Evolutionary conservation across 441 rosid species (phyloP), one percentile per base, ranked within the genome.

Genomic region (Gossypium davidsonii): DNA sequence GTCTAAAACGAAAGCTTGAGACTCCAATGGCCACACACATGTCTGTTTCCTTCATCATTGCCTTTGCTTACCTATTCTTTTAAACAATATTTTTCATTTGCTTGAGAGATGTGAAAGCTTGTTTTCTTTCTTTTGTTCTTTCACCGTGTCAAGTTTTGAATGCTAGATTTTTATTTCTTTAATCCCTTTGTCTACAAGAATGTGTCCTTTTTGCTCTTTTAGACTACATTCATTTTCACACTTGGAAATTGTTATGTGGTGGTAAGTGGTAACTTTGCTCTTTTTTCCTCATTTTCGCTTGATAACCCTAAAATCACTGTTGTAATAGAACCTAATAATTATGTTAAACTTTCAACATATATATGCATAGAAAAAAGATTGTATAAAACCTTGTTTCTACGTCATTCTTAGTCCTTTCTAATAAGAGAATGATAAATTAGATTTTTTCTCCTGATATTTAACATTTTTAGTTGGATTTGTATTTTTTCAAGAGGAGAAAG

Each of bases 321-420:
- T 25, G 39, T 14, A 12, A 12, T 26, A 1, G 39, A 59, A 11
- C 0, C 1, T 1, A 59, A 4, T 51, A 51, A 51, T 2, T 51
- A 12, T n/a, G 15, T 58, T 25, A 4, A n/a, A 58, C 39, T 7
- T 12, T 25, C 15, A 57, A 57, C 21, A 55, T 55, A 8, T 20
- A 21, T 20, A 11, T 23, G 25, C 10, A 37, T 37, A 7, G 2
- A 37, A 37, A 7, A 37, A 37, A 0, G 39, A 37, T 7, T 0
- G 10, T 37, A 39, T 39, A 7, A 39, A 39, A 39, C 0, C 0
- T 10, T 37, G 0, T 7, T 37, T 37, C 0, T 0, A 37, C 42
- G 10, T 0, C 0, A 37, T 37, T 1, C 0, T 0, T 7, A 6
- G 0, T 1, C 0, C 0, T 37, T 37, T 34, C 0, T 34, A 34